Percentiles rank a stretch among this genome's conserved stretches.
Evolutionary conservation across 2,329 filamentous ascomycete genomes (phyloP).

Genomic region (Bertia moriformis): DNA sequence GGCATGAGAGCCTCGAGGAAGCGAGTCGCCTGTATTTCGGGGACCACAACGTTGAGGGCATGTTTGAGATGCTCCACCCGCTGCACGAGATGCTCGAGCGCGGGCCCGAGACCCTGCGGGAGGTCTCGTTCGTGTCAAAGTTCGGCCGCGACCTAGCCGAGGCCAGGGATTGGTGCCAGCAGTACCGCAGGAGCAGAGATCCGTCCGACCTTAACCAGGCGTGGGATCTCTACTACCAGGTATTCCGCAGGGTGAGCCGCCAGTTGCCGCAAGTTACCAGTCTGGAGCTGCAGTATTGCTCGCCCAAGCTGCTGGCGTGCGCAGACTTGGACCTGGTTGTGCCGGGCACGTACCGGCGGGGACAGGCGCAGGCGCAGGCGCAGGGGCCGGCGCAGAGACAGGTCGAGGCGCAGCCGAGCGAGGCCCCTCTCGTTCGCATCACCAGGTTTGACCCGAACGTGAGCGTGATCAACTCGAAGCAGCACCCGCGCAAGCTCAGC

Average conservation of each 20-base stretch:
- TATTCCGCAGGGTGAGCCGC: constrained; percentile 86
- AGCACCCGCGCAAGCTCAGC: constrained; percentile 78
- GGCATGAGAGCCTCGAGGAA: constrained; percentile 96
- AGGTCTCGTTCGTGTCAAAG: constrained; percentile 93
- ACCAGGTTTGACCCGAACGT: constrained; percentile 80
- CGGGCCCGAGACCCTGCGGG: constrained; percentile 80
- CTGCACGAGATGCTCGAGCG: constrained; percentile 81
- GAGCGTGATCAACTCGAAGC: constrained; percentile 89
- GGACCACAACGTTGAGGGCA: constrained; percentile 91
- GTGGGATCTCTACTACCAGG: constrained; percentile 98
- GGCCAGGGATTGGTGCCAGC: constrained; percentile 87
- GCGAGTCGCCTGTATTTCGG: constrained; percentile 93
- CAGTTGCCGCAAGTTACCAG: constrained; percentile 86
- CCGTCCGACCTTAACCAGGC: constrained; percentile 92
- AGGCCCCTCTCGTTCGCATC: constrained; percentile 71
- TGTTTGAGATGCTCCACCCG: constrained; percentile 82
- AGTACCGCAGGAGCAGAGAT: constrained; percentile 78
- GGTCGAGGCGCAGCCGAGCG: constrained; percentile 33
- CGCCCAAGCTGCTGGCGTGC: constrained; percentile 76
- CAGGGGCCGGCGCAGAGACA: too few relatives aligned
- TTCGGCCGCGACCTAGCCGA: constrained; percentile 92
- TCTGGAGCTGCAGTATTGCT: constrained; percentile 90
- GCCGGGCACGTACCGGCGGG: constrained; percentile 80
- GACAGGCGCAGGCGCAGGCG: too few relatives aligned
- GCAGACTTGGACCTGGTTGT: constrained; percentile 81